phyloP scores from a whole-genome alignment of 2,329 filamentous ascomycete genomes.

The Geosmithia morbida region DNA sequence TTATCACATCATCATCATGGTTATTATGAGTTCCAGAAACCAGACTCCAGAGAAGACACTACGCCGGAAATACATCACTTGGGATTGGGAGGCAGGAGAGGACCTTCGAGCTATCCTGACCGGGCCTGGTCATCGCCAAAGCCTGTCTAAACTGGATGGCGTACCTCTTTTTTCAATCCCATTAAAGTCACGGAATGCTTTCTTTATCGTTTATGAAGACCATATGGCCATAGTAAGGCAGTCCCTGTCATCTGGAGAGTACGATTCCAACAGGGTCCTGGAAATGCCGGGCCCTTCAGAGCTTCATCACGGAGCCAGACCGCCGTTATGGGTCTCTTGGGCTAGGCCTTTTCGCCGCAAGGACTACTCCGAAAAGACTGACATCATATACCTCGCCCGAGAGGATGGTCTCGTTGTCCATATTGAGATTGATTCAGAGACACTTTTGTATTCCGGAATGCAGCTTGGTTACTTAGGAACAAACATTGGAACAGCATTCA shows the following conservation, averaged over 20 bases:
- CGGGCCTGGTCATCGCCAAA: conserved; percentile 10
- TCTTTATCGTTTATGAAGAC: conserved; percentile 50
- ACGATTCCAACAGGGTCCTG: not conserved
- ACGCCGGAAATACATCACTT: conserved; percentile 29
- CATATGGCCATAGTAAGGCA: conserved; percentile 42
- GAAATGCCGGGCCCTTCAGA: conserved; percentile 16
- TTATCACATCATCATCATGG: conserved; percentile 60
- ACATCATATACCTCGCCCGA: conserved; percentile 73
- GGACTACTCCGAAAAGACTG: conserved; percentile 46
- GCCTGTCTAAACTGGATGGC: not conserved
- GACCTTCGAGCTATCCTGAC: conserved; percentile 28
- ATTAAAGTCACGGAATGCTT: conserved; percentile 54
- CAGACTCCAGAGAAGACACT: not conserved
- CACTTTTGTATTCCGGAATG: conserved; percentile 37
- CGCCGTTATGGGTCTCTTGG: conserved; percentile 72
- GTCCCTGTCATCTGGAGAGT: conserved; percentile 24
- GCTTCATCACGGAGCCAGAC: conserved; percentile 28
- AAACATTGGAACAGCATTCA: conserved; percentile 71
- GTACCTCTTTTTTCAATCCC: conserved; percentile 59
- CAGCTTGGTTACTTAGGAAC: conserved; percentile 51
- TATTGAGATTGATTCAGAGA: conserved; percentile 49
- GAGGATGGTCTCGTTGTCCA: conserved; percentile 76
- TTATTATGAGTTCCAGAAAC: conserved; percentile 31
- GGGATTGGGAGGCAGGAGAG: conserved; percentile 44
- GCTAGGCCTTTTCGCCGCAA: conserved; percentile 58